Evolutionary conservation across 148 eudicot species (phyloP).

Genomic region (Camellia japonica): DNA sequence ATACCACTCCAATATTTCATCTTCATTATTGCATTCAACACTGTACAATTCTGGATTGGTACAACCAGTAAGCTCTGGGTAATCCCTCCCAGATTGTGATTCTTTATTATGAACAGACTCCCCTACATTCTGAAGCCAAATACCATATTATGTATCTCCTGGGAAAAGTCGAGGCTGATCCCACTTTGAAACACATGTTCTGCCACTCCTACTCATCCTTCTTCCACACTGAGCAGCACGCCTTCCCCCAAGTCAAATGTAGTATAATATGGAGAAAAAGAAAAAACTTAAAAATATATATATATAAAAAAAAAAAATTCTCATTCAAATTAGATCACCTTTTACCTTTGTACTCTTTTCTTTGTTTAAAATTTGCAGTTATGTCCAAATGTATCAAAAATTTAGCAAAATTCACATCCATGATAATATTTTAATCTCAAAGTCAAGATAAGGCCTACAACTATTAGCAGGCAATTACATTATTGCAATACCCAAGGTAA

Average conservation of each 20-base stretch:
- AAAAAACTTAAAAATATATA: no score
- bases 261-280: background rate
- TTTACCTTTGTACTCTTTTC: background rate
- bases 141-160: slow-evolving; percentile 20
- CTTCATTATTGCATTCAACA: slow-evolving; percentile 33
- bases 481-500: background rate
- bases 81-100: background rate
- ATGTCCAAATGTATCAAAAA: background rate
- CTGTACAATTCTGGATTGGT: slow-evolving; percentile 2
- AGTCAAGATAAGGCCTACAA: background rate
- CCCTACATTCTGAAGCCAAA: slow-evolving; percentile 16
- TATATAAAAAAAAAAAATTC: no score
- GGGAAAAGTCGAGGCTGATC: slow-evolving; percentile 22
- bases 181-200: slow-evolving; percentile 55
- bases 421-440: no score
- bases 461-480: background rate
- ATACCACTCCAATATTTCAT: slow-evolving; percentile 26
- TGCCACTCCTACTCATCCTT: slow-evolving; percentile 52
- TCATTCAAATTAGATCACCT: background rate
- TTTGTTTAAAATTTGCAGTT: background rate
- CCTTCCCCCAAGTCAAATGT: slow-evolving; percentile 12
- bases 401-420: background rate
- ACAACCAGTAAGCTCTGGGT: background rate
- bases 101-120: slow-evolving; percentile 4
- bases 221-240: slow-evolving; percentile 18